Evolutionary conservation across 768 basidiomycete species (phyloP), one percentile per base, ranked within the genome.

Genomic region (Calocybe cyanea): DNA sequence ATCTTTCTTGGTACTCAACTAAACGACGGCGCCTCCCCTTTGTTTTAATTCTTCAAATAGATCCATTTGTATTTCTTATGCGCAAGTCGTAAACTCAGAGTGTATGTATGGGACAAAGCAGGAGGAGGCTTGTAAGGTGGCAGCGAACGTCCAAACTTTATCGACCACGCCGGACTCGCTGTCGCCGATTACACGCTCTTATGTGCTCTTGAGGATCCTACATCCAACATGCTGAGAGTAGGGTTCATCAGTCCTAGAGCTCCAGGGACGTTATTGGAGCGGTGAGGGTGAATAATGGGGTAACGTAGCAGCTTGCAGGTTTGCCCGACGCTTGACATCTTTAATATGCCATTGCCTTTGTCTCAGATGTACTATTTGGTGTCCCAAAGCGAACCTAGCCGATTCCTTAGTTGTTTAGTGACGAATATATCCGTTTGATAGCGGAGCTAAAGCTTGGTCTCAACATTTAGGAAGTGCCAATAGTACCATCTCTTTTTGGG

Each of bases 221-320:
- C 21, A 7, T 23, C 20, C 38, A 39, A 39, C 10, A 21, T 23
- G 8, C 38, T 39, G 9, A 3, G 38, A 23, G 38, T 39, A 13
- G 38, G 38, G 23, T 39, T 39, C 20, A 21, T 39, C 20, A 39
- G 38, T 25, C 38, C 38, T 21, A 21, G 38, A 39, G 21, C 23
- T 2, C 38, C 38, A 2, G 38, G 38, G n/a, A 39, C 38, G 7
- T 20, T 39, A 21, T 7, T 14, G 38, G 24, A n/a, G 38, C 38
- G 7, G 23, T 39, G 6, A 23, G 3, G 6, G 11, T 13, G 7
- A 24, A 39, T n/a, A 20, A 15, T 25, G 20, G 20, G 20, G 18
- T 21, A 13, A 2, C 38, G 5, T 39, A 21, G 38, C 20, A 25
- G 21, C 20, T 39, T 15, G 38, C 38, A 6, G 3, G 20, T 25